phyloP scores from a whole-genome alignment of 73 alveolate species.

The Paramecium octaurelia region DNA sequence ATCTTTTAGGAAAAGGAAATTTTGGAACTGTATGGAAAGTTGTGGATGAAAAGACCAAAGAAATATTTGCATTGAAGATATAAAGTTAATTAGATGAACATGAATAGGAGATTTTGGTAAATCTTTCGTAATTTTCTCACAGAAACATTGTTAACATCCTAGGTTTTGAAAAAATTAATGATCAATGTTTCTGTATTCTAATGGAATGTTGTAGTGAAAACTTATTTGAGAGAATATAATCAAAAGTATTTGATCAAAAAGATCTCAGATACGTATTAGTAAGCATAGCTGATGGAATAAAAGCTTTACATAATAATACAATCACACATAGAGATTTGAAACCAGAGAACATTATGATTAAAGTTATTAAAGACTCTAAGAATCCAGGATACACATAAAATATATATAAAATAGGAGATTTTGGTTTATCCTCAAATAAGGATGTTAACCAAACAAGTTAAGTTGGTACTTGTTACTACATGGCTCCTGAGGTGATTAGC shows the following conservation, averaged over 20 bases:
- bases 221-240: background rate
- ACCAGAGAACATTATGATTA: conserved; percentile 48
- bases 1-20: background rate
- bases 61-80: background rate
- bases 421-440: background rate
- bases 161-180: background rate
- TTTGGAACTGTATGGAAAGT: background rate
- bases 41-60: background rate
- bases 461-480: conserved; percentile 38
- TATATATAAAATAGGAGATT: conserved; percentile 41
- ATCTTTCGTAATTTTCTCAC: background rate
- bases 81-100: background rate
- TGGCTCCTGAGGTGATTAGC: conserved; percentile 56
- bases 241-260: background rate
- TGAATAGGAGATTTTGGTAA: background rate
- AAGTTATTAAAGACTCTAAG: background rate
- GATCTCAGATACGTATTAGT: background rate
- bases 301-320: background rate
- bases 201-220: conserved; percentile 51
- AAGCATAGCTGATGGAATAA: conserved; percentile 18
- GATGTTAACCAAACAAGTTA: background rate
- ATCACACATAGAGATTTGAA: conserved; percentile 56
- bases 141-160: background rate
- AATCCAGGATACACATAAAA: background rate
- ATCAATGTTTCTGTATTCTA: background rate